These are phyloP conservation scores for Apiospora kogelbergensis DNA, from an alignment of 2,329 filamentous ascomycete species.

Conservation along the genomic window DNA sequence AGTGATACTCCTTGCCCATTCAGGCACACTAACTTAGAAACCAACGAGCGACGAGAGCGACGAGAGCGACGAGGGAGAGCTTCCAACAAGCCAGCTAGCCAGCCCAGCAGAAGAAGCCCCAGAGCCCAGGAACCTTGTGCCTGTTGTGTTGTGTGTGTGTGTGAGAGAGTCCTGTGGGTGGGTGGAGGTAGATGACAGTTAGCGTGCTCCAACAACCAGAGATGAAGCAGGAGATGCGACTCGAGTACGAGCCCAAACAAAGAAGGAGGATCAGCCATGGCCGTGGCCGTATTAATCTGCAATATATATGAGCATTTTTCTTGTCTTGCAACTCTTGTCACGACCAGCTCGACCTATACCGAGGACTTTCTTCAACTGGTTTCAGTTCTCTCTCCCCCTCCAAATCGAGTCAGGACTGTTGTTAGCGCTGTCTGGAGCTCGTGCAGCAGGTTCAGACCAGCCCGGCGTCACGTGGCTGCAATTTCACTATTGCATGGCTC, in stretches of 20 bases:
- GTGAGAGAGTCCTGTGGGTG: not conserved
- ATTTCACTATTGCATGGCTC: not conserved
- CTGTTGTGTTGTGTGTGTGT: not conserved
- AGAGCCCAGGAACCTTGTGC: conserved; percentile 6
- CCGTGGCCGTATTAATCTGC: not conserved
- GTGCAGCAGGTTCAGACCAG: not conserved
- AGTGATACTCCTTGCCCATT: conserved; percentile 4
- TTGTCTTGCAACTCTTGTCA: not conserved
- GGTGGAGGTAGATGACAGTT: not conserved
- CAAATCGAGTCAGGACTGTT: not conserved
- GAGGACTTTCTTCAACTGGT: not conserved
- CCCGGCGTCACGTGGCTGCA: not conserved
- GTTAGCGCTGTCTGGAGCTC: not conserved
- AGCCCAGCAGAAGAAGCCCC: not conserved
- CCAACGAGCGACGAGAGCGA: not conserved
- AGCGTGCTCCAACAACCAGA: conserved; percentile 4
- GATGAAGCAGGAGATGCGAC: conserved; percentile 5
- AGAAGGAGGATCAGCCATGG: not conserved
- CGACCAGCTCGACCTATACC: not conserved
- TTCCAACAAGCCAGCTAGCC: not conserved
- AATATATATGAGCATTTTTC: not conserved
- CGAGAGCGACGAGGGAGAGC: not conserved
- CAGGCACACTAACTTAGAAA: not conserved
- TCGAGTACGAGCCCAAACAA: conserved; percentile 5
- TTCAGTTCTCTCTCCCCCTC: not conserved